Percentiles rank a stretch among this genome's conserved stretches.
Conservation (phyloP, 164 flowering plant genomes). For the Taxillus chinensis region DNA sequence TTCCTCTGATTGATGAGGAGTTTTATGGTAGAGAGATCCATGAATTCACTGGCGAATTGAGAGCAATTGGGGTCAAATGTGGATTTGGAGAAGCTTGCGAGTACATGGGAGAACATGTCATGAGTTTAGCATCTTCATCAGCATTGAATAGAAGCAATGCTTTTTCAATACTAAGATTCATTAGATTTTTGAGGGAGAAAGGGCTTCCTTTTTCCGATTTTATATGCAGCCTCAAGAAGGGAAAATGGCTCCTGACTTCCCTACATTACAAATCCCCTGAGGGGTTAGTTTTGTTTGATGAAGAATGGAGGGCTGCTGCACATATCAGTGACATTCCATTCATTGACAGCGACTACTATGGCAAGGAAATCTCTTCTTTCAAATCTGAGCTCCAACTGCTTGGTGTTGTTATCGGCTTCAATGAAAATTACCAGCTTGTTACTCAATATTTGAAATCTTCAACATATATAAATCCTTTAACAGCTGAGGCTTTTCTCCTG, state of each 20-base stretch:
- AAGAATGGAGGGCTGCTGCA: neutral
- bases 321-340: neutral
- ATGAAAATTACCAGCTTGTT: constrained; percentile 26
- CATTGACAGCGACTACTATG: neutral
- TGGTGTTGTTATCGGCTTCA: constrained; percentile 6
- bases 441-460: constrained; percentile 25
- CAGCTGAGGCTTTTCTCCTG: constrained; percentile 24
- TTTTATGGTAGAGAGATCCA: constrained; percentile 3
- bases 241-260: neutral
- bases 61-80: constrained; percentile 23
- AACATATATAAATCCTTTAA: constrained; percentile 8
- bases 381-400: neutral
- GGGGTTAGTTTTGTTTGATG: neutral
- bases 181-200: neutral
- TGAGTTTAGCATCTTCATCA: constrained; percentile 38
- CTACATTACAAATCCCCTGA: neutral
- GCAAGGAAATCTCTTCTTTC: neutral
- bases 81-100: constrained; percentile 41
- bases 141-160: constrained; percentile 16
- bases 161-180: neutral
- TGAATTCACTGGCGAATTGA: constrained; percentile 5
- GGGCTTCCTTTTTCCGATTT: neutral
- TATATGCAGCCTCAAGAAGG: neutral
- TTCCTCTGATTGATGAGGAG: constrained; percentile 13
- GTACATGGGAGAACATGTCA: constrained; percentile 47